Percentiles rank a stretch among this genome's conserved stretches.
These are phyloP conservation scores for Heliamphora exappendiculata DNA, from an alignment of 148 eudicot species.

Conservation along the genomic window DNA sequence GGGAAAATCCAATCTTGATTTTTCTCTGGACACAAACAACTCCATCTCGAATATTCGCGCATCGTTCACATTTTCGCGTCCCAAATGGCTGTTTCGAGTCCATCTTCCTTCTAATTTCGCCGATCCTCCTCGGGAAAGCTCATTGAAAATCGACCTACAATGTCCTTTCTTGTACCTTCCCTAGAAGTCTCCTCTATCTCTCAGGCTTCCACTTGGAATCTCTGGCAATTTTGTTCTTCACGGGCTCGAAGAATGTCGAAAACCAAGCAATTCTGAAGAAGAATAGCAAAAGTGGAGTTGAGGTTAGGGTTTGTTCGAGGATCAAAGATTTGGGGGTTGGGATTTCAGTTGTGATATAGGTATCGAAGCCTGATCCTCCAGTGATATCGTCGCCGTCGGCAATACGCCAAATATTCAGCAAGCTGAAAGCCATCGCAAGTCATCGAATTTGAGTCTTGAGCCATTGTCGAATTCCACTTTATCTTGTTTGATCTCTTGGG, in stretches of 20 bases:
- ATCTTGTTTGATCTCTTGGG: too few species aligned
- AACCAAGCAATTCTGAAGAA: constrained; percentile 13
- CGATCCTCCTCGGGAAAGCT: neutral
- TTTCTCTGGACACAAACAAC: neutral
- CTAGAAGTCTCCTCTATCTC: constrained; percentile 10
- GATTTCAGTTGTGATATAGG: too few species aligned
- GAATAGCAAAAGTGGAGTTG: constrained; percentile 6
- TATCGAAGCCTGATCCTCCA: too few species aligned
- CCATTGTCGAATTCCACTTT: too few species aligned
- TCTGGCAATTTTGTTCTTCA: neutral
- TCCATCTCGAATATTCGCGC: neutral
- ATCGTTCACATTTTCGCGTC: neutral
- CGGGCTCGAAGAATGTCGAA: constrained; percentile 7
- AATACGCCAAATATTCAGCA: too few species aligned
- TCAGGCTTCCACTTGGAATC: neutral
- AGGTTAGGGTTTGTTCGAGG: constrained; percentile 45
- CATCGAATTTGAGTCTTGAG: too few species aligned
- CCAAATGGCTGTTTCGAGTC: neutral
- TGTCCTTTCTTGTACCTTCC: constrained; percentile 10
- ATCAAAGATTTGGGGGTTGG: constrained; percentile 37
- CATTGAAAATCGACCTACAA: neutral
- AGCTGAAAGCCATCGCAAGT: too few species aligned
- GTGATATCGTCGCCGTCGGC: too few species aligned
- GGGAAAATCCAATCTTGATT: constrained; percentile 3
- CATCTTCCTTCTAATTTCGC: neutral